A percentile compares a stretch with the other conserved stretches of the same genome.
phyloP scores from a whole-genome alignment of 208 protist species.

The Acanthamoeba divionensis region DNA sequence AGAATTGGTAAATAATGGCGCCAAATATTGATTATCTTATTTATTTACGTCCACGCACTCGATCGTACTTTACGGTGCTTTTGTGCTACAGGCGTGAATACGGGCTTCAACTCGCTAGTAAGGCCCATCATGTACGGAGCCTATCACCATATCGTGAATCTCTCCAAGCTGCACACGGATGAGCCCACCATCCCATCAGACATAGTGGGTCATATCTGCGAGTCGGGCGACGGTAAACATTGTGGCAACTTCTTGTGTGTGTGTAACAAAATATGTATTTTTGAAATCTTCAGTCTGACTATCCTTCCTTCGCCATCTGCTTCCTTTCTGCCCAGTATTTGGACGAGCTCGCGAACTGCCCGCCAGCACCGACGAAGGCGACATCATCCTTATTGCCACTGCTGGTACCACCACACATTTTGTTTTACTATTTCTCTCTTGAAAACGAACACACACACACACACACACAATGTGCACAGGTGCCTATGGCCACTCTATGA shows the following conservation, averaged over 20 bases:
- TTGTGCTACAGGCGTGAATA: conserved; percentile 35
- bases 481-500: conserved; percentile 50
- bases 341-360: neutral
- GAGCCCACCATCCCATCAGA: neutral
- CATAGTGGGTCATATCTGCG: conserved; percentile 52
- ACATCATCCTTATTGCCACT: conserved; percentile 43
- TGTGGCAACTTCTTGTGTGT: too few species aligned
- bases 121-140: conserved; percentile 42
- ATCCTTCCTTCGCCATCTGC: neutral
- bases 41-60: neutral
- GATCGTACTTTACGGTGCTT: neutral
- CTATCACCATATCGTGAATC: conserved; percentile 60
- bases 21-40: neutral
- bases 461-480: neutral
- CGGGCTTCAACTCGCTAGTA: conserved; percentile 52
- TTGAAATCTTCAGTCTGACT: neutral
- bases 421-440: neutral
- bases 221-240: conserved; percentile 36
- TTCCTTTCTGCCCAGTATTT: neutral
- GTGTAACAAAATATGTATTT: neutral
- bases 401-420: neutral
- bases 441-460: neutral
- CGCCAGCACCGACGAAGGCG: neutral
- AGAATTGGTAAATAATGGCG: neutral
- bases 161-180: neutral